Percentiles rank a stretch among this genome's conserved stretches.
Evolutionary conservation across 768 basidiomycete genomes (phyloP).

Genomic region (Candolleomyces eurysporus): DNA sequence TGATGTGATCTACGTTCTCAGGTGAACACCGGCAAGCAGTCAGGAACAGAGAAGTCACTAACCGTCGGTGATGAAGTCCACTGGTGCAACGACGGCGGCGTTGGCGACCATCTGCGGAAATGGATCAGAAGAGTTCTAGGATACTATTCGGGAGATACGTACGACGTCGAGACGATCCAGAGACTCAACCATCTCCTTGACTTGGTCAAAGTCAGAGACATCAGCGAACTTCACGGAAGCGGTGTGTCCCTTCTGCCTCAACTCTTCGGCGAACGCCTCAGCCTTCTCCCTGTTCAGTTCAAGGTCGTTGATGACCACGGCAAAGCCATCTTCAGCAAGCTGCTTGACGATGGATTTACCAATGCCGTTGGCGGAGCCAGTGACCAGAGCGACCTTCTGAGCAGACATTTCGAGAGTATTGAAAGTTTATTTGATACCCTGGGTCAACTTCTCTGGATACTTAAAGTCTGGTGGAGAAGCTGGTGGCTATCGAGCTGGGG

Average conservation of each 20-base stretch:
- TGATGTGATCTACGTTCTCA: slow-evolving; percentile 7
- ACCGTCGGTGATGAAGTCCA: slow-evolving; percentile 8
- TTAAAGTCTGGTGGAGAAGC: too few species aligned
- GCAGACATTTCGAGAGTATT: not conserved
- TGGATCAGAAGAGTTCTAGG: too few species aligned
- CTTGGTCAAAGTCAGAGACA: slow-evolving; percentile 33
- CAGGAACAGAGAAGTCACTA: not conserved
- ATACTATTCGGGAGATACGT: not conserved
- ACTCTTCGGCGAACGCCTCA: slow-evolving; percentile 9
- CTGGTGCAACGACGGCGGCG: slow-evolving; percentile 16
- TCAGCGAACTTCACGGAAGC: slow-evolving; percentile 27
- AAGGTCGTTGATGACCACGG: slow-evolving; percentile 36
- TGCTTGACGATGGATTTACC: slow-evolving; percentile 38
- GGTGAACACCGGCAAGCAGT: not conserved
- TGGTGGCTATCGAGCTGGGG: too few species aligned
- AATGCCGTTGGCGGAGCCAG: slow-evolving; percentile 41
- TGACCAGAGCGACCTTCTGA: slow-evolving; percentile 32
- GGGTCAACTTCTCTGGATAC: too few species aligned
- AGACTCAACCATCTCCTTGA: slow-evolving; percentile 31
- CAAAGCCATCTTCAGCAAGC: slow-evolving; percentile 38
- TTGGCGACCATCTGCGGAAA: slow-evolving; percentile 33
- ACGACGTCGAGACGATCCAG: slow-evolving; percentile 28
- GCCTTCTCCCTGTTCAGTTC: not conserved
- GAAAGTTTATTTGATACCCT: too few species aligned
- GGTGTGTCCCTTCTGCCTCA: slow-evolving; percentile 16